Conservation (phyloP, 371 early-diverging fungal species). For the Amoeboaphelidium protococcarum region DNA sequence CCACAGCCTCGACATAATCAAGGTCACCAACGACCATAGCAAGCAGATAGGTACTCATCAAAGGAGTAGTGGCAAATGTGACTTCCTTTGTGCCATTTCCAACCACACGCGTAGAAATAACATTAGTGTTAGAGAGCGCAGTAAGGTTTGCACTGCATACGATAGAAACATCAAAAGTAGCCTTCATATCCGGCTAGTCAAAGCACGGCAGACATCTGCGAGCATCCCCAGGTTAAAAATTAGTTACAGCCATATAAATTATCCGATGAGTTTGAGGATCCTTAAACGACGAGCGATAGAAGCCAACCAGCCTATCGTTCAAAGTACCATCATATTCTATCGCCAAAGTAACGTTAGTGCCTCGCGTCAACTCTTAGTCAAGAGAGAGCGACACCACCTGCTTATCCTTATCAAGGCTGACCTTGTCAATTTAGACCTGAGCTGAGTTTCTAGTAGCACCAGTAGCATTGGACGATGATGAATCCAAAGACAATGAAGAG, state of each 20-base stretch:
- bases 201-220: conserved; percentile 74
- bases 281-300: conserved; percentile 46
- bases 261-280: conserved; percentile 18
- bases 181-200: conserved; percentile 67
- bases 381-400: conserved; percentile 33
- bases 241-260: conserved; percentile 43
- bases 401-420: conserved; percentile 14
- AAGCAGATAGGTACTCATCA: conserved; percentile 74
- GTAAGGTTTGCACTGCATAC: conserved; percentile 28
- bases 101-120: conserved; percentile 10
- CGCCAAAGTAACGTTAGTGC: conserved; percentile 21
- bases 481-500: background rate
- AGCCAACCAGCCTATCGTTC: conserved; percentile 57
- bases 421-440: background rate
- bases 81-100: conserved; percentile 22
- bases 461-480: too few relatives aligned
- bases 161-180: conserved; percentile 60
- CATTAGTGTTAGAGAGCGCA: conserved; percentile 65
- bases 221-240: conserved; percentile 77
- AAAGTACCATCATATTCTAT: conserved; percentile 35
- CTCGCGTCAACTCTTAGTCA: conserved; percentile 19
- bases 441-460: too few relatives aligned
- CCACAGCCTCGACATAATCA: conserved; percentile 46
- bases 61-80: conserved; percentile 47
- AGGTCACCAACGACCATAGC: conserved; percentile 75